Conservation (phyloP, 2,329 filamentous ascomycete genomes). For the Fusarium robinianum region DNA sequence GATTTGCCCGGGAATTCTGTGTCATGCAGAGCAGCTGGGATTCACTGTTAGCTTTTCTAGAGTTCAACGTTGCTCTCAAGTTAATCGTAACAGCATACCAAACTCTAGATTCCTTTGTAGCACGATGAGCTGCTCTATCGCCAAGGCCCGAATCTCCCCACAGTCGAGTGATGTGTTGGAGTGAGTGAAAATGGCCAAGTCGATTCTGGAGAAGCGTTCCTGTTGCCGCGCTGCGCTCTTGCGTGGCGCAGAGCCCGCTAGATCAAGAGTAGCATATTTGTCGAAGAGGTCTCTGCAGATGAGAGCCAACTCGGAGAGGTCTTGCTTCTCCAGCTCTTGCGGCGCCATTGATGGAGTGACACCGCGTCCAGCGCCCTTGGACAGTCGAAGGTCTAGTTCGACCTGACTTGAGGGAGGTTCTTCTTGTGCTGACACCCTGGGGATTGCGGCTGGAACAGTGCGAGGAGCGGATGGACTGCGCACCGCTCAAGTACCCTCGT, state of each 20-base stretch:
- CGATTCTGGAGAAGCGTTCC: neutral
- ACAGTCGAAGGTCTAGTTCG: neutral
- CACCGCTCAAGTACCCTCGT: no score
- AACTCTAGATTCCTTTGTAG: slow-evolving; percentile 3
- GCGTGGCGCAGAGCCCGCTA: neutral
- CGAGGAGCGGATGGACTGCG: neutral
- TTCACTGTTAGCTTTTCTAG: neutral
- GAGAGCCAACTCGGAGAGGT: neutral
- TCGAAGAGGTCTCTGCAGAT: neutral
- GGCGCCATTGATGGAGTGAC: neutral
- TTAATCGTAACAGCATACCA: neutral
- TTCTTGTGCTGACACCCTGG: neutral
- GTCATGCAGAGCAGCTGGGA: neutral
- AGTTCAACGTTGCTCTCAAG: neutral
- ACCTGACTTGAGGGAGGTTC: no score
- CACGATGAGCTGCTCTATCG: neutral
- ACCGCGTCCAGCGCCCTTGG: neutral
- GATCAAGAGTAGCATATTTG: neutral
- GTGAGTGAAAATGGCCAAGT: neutral
- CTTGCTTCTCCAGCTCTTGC: neutral
- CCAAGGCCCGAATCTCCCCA: neutral
- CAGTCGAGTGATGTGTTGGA: neutral
- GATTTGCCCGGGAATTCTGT: neutral
- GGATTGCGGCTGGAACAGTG: neutral
- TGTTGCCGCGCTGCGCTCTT: neutral